Base-by-base conservation (phyloP, 2,329 filamentous ascomycete species). In the Ilyonectria mors-panacis region DNA sequence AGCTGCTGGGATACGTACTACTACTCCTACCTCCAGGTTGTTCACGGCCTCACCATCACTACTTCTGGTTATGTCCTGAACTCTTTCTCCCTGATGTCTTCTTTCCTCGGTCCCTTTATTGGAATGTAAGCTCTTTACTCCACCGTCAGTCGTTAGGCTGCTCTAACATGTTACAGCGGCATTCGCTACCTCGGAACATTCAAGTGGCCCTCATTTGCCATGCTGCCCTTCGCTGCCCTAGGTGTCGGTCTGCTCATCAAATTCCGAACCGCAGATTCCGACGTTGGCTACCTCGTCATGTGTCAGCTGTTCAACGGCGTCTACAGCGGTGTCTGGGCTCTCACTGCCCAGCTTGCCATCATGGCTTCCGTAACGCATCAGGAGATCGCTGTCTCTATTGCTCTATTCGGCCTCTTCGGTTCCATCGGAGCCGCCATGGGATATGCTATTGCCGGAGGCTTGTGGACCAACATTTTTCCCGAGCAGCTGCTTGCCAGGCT, bases 271-370 rank as follows among this genome's bases (percentile, higher is more conserved):
- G 79, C 82, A 8, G 67, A 75, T 10, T 72, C 78, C 37, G 65
- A 73, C 23, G 75, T 81, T 30, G 79, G 83, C 12, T 84, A 86
- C 75, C 83, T 89, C n/a, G 81, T 88, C 66, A 85, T 86, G 74
- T 86, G 85, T n/a, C 87, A 90, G 75, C 79, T 89, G 21, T 81
- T 89, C 37, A 82, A 88, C 62, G 87, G 81, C 12, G 77, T 84
- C 33, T 56, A 63, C 19, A 85, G 81, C 45, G 86, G 85, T 69
- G 86, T 88, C 76, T 86, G 86, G 74, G 86, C 85, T n/a, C 73
- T 76, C 59, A 60, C 62, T 8, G 66, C 65, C 13, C 74, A 72
- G 37, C 63, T 79, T 30, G 77, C 77, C 30, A 75, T 79, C 62
- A 75, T 79, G 68, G 70, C 78, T 8, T 68, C 71, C 12, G 76